Evolutionary conservation across 2,329 filamentous ascomycete species (phyloP).

Genomic region (Rutstroemia sp.): DNA sequence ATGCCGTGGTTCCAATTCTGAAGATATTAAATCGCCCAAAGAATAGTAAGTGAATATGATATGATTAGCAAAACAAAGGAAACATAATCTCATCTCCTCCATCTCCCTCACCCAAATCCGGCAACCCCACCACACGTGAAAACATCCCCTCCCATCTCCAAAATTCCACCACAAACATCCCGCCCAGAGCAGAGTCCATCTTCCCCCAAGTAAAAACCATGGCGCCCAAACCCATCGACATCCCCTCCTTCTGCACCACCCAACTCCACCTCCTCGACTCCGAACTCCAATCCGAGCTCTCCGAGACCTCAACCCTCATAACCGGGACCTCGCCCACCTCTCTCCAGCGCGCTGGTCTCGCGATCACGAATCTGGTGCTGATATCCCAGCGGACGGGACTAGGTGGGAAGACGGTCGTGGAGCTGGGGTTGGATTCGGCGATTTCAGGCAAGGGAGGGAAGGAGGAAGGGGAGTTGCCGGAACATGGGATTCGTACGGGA

Average conservation of each 20-base stretch:
- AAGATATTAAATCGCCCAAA: too few species aligned
- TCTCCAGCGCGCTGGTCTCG: constrained; percentile 70
- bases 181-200: too few species aligned
- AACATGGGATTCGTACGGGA: constrained; percentile 68
- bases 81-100: neutral
- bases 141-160: neutral
- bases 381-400: constrained; percentile 77
- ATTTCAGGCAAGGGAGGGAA: constrained; percentile 28
- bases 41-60: too few species aligned
- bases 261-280: constrained; percentile 64
- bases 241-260: constrained; percentile 60
- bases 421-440: constrained; percentile 69
- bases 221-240: constrained; percentile 42
- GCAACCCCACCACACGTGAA: neutral
- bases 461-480: constrained; percentile 48
- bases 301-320: constrained; percentile 61
- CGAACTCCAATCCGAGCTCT: constrained; percentile 66
- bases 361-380: constrained; percentile 68
- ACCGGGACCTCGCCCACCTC: constrained; percentile 58
- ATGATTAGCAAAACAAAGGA: neutral
- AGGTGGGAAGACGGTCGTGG: constrained; percentile 83
- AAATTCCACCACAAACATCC: neutral
- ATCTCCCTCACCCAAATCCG: neutral
- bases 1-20: too few species aligned
- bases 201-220: constrained; percentile 14